Evolutionary conservation across 2,329 filamentous ascomycete genomes (phyloP).

Genomic region (Macrophomina pseudophaseolina): DNA sequence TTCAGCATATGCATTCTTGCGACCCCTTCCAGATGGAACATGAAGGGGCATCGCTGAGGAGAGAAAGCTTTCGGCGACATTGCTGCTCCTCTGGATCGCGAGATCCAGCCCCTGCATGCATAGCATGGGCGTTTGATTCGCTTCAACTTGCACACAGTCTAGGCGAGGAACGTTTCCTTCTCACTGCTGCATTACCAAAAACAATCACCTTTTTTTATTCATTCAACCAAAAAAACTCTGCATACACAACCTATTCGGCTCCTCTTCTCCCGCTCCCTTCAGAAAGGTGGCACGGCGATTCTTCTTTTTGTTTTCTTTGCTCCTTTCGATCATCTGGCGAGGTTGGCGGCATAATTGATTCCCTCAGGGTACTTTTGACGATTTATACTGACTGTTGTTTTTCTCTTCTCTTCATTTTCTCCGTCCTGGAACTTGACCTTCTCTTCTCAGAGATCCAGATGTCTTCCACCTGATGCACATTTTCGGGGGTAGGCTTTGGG

Average conservation of each 20-base stretch:
- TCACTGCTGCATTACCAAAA: slow-evolving; percentile 7
- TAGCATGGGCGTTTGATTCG: slow-evolving; percentile 6
- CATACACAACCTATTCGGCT: slow-evolving; percentile 13
- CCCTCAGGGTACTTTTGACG: neutral
- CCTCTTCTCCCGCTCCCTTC: neutral
- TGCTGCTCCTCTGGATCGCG: slow-evolving; percentile 3
- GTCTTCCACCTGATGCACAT: neutral
- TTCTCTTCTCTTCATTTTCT: too few relatives aligned
- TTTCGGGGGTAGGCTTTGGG: neutral
- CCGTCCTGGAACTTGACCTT: too few relatives aligned
- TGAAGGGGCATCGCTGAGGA: neutral
- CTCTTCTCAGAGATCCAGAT: too few relatives aligned
- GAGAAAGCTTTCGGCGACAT: neutral
- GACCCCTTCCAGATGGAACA: neutral
- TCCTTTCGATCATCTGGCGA: neutral
- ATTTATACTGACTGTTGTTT: too few relatives aligned
- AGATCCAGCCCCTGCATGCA: slow-evolving; percentile 20
- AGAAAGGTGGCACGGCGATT: neutral
- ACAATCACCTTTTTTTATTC: neutral
- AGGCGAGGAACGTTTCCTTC: neutral
- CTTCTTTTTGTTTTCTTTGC: neutral
- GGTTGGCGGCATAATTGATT: slow-evolving; percentile 9
- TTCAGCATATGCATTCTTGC: slow-evolving; percentile 11
- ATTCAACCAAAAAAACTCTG: neutral
- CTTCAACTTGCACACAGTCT: slow-evolving; percentile 22